Evolutionary conservation across 2,329 filamentous ascomycete genomes (phyloP), one percentile per base, ranked within the genome.

Genomic region (Arthrinium phaeospermum): DNA sequence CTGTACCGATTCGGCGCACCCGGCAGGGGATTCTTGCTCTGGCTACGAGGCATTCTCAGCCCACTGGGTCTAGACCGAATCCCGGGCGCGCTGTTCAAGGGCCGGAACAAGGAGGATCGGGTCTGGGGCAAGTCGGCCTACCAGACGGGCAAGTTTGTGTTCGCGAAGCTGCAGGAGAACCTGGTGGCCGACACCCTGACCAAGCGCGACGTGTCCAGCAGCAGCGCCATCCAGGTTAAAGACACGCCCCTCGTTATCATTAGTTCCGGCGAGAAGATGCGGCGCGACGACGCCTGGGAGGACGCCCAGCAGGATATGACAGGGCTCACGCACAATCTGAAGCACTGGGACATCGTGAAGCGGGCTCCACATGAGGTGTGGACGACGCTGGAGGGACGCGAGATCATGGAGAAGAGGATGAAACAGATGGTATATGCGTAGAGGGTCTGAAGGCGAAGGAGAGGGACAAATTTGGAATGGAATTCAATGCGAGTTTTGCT

Each of bases 151-250:
- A 97, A 95, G 81, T 92, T 90, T 80, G 92, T 98, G 81, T 98
- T 97, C 81, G 93, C 95, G 5, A 94, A 95, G 82, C 86, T 99
- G 71, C 96, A 99, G 83, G 96, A 99, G 84, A 96, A 92, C 75
- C 87, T 98, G 0, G 94, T 98, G 45, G 95, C 95, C 0, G 89
- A 91, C 75, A 94, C 93, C 0, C 90, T 98, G 76, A 94, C 94
- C 19, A 92, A 91, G 81, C 93, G 93, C 46, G 96, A 99, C 78
- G 91, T 97, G 24, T 85, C 88, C 64, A 93, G 91, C 73, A 94
- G 94, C 72, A 87, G 93, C 30, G 91, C 92, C 67, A 96, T 98
- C 70, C 94, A 98, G 82, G 88, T 89, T 72, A 86, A 87, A n/a
- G 86, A 93, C 72, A 93, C 93, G 19, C 92, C 94, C 8, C 84